Evolutionary conservation across 2,329 filamentous ascomycete species (phyloP).

Genomic region (Dothidotthia symphoricarpi): DNA sequence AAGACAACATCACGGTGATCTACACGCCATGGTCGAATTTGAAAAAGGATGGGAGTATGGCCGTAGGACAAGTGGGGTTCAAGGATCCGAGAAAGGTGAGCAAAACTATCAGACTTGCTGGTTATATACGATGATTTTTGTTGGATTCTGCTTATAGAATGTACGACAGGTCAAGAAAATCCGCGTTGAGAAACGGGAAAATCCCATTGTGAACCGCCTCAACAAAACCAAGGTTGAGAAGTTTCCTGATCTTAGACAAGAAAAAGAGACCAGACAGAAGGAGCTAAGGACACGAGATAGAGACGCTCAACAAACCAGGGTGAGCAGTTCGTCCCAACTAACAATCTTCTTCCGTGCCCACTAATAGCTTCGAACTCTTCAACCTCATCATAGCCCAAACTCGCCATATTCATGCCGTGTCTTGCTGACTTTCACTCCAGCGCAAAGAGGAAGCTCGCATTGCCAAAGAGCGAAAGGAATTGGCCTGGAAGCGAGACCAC

Average conservation of each 20-base stretch:
- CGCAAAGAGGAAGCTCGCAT: slow-evolving; percentile 73
- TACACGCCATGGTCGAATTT: slow-evolving; percentile 98
- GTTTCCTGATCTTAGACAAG: slow-evolving; percentile 76
- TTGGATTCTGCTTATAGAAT: slow-evolving; percentile 3
- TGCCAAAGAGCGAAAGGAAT: slow-evolving; percentile 77
- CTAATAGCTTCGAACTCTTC: too few species aligned
- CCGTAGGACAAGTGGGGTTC: slow-evolving; percentile 90
- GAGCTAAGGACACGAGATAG: slow-evolving; percentile 72
- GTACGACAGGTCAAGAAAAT: slow-evolving; percentile 68
- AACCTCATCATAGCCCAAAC: too few species aligned
- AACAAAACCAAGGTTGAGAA: slow-evolving; percentile 95
- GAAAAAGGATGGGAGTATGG: slow-evolving; percentile 94
- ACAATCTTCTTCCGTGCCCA: not conserved
- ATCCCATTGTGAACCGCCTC: slow-evolving; percentile 90
- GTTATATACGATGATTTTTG: not conserved
- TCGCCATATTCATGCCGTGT: too few species aligned
- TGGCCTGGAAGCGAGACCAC: slow-evolving; percentile 96
- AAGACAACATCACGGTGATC: slow-evolving; percentile 93
- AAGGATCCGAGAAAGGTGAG: slow-evolving; percentile 73
- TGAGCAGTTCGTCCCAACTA: slow-evolving; percentile 39
- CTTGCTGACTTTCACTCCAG: slow-evolving; percentile 43
- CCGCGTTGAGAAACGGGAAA: slow-evolving; percentile 77
- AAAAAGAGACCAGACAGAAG: slow-evolving; percentile 73
- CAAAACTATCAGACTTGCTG: not conserved
- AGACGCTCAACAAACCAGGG: slow-evolving; percentile 60